Evolutionary conservation across 257 asterid genomes (phyloP).

Genomic region (Lantana camara): DNA sequence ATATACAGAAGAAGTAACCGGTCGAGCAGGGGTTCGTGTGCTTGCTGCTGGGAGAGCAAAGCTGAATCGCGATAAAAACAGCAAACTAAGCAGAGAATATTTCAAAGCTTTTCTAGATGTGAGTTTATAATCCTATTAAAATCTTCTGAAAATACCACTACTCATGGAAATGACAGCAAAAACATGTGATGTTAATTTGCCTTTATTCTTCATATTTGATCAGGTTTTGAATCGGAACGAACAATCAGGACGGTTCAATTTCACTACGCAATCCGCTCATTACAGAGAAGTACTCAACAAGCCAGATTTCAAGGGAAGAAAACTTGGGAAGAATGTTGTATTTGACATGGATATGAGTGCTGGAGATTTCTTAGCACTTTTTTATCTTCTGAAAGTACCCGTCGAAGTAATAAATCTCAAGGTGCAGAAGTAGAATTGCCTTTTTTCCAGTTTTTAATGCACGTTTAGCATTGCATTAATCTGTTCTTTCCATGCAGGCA

Average conservation of each 20-base stretch:
- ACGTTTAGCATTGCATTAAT: background rate
- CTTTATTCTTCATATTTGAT: background rate
- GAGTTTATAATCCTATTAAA: constrained; percentile 29
- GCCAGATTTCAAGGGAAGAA: constrained; percentile 55
- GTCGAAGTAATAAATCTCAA: constrained; percentile 68
- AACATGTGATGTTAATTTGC: background rate
- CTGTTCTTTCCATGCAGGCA: constrained; percentile 47
- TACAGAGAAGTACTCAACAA: constrained; percentile 50
- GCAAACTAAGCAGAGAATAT: constrained; percentile 53
- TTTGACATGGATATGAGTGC: constrained; percentile 98
- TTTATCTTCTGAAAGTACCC: constrained; percentile 81
- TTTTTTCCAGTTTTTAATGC: no score
- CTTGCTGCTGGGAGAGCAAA: constrained; percentile 85
- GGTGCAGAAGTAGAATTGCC: constrained; percentile 35
- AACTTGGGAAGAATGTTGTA: constrained; percentile 61
- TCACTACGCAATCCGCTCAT: constrained; percentile 58
- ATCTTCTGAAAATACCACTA: no score
- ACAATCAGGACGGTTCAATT: constrained; percentile 68
- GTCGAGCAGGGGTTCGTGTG: constrained; percentile 55
- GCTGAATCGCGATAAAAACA: constrained; percentile 49
- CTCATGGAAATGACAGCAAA: no score
- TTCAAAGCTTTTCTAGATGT: constrained; percentile 70
- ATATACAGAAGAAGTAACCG: constrained; percentile 52
- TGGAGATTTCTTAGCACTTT: constrained; percentile 87
- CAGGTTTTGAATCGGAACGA: constrained; percentile 67